A percentile compares a stretch with the other conserved stretches of the same genome.
Evolutionary conservation across 139 green algal species (phyloP).

Genomic region (Chlamydomonas urium): DNA sequence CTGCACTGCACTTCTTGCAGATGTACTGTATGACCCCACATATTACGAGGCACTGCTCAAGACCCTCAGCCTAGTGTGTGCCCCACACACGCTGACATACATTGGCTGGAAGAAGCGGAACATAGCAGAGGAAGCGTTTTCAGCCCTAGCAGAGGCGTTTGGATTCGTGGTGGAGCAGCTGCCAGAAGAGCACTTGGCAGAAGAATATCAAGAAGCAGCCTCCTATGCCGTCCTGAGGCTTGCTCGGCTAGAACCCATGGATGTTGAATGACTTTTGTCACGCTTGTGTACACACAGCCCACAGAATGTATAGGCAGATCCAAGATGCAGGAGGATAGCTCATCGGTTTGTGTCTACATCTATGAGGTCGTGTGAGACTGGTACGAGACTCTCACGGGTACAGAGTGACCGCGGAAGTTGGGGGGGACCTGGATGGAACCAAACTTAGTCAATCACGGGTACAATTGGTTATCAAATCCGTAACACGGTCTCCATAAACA

Average conservation of each 20-base stretch:
- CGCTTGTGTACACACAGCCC: too few species aligned
- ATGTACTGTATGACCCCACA: constrained; percentile 13
- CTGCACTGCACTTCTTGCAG: constrained; percentile 2
- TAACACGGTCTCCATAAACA: too few species aligned
- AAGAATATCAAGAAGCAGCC: not conserved
- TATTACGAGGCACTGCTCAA: constrained; percentile 7
- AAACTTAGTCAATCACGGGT: too few species aligned
- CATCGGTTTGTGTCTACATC: too few species aligned
- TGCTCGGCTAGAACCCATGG: not conserved
- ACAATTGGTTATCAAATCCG: too few species aligned
- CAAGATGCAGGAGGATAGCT: too few species aligned
- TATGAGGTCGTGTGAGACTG: too few species aligned
- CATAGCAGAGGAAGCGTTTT: not conserved
- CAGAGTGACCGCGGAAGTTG: too few species aligned
- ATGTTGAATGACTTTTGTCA: not conserved
- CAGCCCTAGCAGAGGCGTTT: not conserved
- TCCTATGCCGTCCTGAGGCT: constrained; percentile 1
- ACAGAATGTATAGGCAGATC: too few species aligned
- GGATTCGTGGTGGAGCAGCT: constrained; percentile 6
- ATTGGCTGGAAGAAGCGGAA: constrained; percentile 13
- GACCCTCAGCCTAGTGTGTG: not conserved
- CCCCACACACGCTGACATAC: constrained; percentile 11
- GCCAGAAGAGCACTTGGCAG: not conserved
- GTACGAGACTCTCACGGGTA: too few species aligned
- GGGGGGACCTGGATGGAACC: too few species aligned